Conservation (phyloP, 352 stramenopile species). For the Pythium pyrilobum region DNA sequence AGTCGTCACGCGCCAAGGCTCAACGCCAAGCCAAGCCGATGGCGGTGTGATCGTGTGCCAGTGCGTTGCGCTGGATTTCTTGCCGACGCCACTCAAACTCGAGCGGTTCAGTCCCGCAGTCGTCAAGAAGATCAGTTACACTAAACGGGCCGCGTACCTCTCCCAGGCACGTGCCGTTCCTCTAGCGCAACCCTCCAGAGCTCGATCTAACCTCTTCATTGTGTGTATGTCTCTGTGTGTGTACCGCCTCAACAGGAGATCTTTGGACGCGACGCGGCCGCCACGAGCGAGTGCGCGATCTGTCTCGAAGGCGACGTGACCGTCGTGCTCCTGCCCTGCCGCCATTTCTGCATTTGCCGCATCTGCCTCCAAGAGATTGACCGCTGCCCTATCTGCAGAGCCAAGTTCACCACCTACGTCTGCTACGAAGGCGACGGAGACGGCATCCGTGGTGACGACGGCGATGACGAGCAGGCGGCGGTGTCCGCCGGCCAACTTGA, state of each 20-base stretch:
- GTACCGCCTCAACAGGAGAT: conserved; percentile 38
- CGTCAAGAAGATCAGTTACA: conserved; percentile 49
- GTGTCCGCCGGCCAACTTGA: neutral
- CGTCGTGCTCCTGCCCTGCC: conserved; percentile 53
- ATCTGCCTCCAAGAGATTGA: conserved; percentile 68
- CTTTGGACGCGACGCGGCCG: conserved; percentile 27
- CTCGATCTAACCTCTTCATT: neutral
- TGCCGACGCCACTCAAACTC: conserved; percentile 34
- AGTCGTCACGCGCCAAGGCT: conserved; percentile 7
- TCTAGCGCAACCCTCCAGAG: neutral
- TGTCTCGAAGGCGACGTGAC: conserved; percentile 42
- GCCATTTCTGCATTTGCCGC: conserved; percentile 60
- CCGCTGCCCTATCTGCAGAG: conserved; percentile 61
- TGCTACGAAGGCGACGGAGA: conserved; percentile 18
- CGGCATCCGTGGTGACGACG: neutral
- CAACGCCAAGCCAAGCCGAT: neutral
- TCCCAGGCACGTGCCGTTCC: conserved; percentile 24
- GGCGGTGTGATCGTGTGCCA: conserved; percentile 26
- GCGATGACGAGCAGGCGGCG: neutral
- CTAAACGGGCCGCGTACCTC: conserved; percentile 26
- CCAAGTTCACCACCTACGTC: conserved; percentile 52
- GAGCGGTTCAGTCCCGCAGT: conserved; percentile 28
- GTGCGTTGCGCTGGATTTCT: conserved; percentile 51
- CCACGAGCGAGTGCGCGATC: conserved; percentile 52
- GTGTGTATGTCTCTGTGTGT: neutral